Evolutionary conservation across 805 yeast species (phyloP).

Genomic region (Danielozyma ontarioensis): DNA sequence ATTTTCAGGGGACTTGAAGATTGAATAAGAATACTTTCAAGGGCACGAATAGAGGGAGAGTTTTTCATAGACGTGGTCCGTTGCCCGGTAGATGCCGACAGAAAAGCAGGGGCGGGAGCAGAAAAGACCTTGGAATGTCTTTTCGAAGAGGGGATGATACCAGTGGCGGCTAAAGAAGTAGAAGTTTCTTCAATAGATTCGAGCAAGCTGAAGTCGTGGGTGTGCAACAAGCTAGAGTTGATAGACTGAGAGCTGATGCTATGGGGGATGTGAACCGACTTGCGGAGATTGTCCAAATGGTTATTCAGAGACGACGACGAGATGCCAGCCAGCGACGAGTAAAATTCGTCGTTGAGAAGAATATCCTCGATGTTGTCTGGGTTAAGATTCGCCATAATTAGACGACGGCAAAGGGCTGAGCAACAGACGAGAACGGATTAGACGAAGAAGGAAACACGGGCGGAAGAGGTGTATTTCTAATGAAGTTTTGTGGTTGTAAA

Average conservation of each 20-base stretch:
- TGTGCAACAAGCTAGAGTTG: slow-evolving; percentile 9
- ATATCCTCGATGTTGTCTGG: slow-evolving; percentile 25
- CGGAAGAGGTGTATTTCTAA: too few species aligned
- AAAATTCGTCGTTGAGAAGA: slow-evolving; percentile 28
- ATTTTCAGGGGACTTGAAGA: slow-evolving; percentile 6
- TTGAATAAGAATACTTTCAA: slow-evolving; percentile 28
- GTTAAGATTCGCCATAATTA: too few species aligned
- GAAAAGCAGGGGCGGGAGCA: background rate
- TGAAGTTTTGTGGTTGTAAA: too few species aligned
- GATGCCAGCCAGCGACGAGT: slow-evolving; percentile 21
- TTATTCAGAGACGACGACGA: slow-evolving; percentile 11
- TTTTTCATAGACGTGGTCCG: slow-evolving; percentile 27
- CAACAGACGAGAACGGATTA: too few species aligned
- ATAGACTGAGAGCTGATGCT: slow-evolving; percentile 22
- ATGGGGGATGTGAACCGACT: slow-evolving; percentile 21
- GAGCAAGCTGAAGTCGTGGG: background rate
- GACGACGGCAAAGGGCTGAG: too few species aligned
- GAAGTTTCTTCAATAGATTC: background rate
- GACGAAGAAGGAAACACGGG: too few species aligned
- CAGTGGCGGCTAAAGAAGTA: too few species aligned
- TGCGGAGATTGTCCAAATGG: slow-evolving; percentile 22
- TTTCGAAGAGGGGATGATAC: too few species aligned
- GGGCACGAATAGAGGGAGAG: slow-evolving; percentile 39
- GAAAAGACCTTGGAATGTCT: too few species aligned
- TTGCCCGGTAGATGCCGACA: slow-evolving; percentile 4